Evolutionary conservation across 192 early-diverging fungal species (phyloP).

Genomic region (Coemansia sp.): DNA sequence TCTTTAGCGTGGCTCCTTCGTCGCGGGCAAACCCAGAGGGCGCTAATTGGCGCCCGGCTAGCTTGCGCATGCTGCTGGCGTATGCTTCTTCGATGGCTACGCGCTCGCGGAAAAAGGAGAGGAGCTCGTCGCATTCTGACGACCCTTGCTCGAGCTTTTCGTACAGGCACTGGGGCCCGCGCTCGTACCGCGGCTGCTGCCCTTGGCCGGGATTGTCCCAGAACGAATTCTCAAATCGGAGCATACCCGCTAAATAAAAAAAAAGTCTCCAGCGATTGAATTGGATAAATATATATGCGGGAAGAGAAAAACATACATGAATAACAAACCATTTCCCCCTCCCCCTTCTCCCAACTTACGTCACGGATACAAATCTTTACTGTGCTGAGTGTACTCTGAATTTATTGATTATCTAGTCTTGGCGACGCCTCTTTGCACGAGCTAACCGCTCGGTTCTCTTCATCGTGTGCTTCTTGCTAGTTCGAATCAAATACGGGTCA

Average conservation of each 20-base stretch:
- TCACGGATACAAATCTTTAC: not conserved
- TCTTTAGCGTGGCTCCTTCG: constrained; percentile 55
- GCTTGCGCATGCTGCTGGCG: constrained; percentile 35
- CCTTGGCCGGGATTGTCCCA: constrained; percentile 54
- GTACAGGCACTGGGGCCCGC: constrained; percentile 44
- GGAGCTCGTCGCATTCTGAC: constrained; percentile 46
- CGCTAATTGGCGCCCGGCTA: constrained; percentile 28
- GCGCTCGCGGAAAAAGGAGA: constrained; percentile 45
- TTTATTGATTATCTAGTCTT: not conserved
- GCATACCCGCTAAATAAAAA: constrained; percentile 15
- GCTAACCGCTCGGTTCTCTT: constrained; percentile 42
- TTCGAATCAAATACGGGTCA: constrained; percentile 55
- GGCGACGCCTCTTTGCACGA: constrained; percentile 44
- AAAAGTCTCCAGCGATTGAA: not conserved
- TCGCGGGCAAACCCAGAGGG: constrained; percentile 46
- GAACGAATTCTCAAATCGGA: constrained; percentile 55
- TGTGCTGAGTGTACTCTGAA: not conserved
- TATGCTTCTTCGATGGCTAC: constrained; percentile 48
- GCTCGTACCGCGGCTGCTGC: constrained; percentile 48
- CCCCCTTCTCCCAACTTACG: not conserved
- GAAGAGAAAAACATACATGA: not conserved
- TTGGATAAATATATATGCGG: too few species aligned
- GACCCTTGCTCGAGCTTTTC: constrained; percentile 52
- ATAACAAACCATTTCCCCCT: not conserved
- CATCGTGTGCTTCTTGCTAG: constrained; percentile 54